These are phyloP conservation scores for Fusarium fracticaudum DNA, from an alignment of 2,329 filamentous ascomycete species.

Conservation along the genomic window DNA sequence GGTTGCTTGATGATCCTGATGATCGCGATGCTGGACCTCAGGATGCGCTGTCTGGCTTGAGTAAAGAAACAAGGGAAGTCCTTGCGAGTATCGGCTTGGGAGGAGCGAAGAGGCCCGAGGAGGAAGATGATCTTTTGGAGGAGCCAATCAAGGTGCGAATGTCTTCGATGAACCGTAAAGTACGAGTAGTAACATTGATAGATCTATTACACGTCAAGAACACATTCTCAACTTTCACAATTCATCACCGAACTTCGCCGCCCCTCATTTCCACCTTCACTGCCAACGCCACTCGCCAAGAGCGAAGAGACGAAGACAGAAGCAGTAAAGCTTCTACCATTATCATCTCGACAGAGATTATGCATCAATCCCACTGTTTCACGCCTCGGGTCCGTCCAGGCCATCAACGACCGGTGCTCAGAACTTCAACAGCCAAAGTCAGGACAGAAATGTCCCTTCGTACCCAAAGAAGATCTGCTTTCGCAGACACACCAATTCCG, in stretches of 20 bases:
- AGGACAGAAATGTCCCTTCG: conserved; percentile 73
- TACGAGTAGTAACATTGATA: conserved; percentile 50
- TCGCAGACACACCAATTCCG: conserved; percentile 80
- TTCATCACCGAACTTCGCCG: conserved; percentile 85
- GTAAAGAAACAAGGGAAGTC: conserved; percentile 78
- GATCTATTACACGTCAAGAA: conserved; percentile 92
- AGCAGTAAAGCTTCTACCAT: conserved; percentile 78
- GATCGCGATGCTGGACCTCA: conserved; percentile 51
- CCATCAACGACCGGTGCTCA: conserved; percentile 92
- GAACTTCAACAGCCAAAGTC: conserved; percentile 81
- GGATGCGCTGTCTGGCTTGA: conserved; percentile 66
- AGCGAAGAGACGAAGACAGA: conserved; percentile 41
- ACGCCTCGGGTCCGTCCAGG: conserved; percentile 74
- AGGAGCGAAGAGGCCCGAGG: conserved; percentile 46
- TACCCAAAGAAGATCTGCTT: conserved; percentile 82
- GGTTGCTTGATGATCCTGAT: conserved; percentile 76
- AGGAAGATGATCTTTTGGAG: conserved; percentile 58
- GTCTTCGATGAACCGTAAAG: not conserved
- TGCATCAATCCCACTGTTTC: conserved; percentile 90
- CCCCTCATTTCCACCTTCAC: conserved; percentile 78
- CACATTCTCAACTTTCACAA: conserved; percentile 90
- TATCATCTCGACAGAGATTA: conserved; percentile 86
- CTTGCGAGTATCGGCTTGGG: conserved; percentile 72
- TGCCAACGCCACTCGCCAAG: conserved; percentile 58
- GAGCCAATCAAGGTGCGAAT: conserved; percentile 73